These are phyloP conservation scores for Starmerella tilneyi DNA, from an alignment of 805 yeast genomes.

Conservation along the genomic window DNA sequence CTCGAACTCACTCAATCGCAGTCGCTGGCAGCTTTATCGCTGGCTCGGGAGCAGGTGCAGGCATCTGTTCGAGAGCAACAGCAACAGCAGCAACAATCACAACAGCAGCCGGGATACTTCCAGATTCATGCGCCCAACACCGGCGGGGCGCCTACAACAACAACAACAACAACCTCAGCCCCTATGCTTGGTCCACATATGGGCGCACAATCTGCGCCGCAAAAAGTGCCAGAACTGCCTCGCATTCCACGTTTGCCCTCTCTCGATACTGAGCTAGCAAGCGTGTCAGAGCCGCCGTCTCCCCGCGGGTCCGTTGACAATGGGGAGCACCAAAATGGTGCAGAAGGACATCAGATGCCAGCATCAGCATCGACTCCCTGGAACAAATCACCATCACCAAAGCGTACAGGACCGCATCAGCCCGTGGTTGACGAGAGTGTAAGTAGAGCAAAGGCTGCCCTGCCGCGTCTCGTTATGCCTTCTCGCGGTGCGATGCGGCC, in stretches of 20 bases:
- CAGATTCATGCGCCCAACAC: not conserved
- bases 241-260: not conserved
- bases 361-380: conserved; percentile 8
- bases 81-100: not conserved
- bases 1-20: not conserved
- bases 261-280: not conserved
- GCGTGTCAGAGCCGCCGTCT: not conserved
- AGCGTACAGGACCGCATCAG: not conserved
- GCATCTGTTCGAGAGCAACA: conserved; percentile 2
- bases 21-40: not conserved
- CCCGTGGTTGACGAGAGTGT: not conserved
- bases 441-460: conserved; percentile 2
- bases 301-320: no score
- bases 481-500: conserved; percentile 9
- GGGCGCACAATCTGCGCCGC: not conserved
- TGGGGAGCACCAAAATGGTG: no score
- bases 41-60: conserved; percentile 8
- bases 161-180: not conserved
- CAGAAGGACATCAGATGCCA: no score
- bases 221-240: not conserved
- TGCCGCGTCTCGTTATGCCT: conserved; percentile 19
- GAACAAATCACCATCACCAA: conserved; percentile 19
- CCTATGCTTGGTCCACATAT: not conserved
- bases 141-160: not conserved
- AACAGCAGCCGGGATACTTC: not conserved